Evolutionary conservation across 148 eudicot species (phyloP).

Genomic region (Persicaria tinctoria): DNA sequence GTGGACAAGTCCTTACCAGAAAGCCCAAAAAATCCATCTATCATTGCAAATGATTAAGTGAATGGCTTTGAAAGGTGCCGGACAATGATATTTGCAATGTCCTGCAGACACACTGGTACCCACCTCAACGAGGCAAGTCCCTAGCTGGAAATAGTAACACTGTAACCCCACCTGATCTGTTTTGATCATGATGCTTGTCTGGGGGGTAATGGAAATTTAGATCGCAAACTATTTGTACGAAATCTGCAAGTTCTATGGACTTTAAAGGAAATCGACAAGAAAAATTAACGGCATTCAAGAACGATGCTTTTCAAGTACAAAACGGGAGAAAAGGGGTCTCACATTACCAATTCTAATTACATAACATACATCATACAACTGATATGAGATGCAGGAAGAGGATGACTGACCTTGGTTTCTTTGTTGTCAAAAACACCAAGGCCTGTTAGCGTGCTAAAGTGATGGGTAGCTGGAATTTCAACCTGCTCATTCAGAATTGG

Average conservation of each 20-base stretch:
- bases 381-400: not conserved
- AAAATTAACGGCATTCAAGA: not conserved
- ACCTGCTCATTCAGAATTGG: not conserved
- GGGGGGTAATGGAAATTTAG: not conserved
- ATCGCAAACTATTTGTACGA: not conserved
- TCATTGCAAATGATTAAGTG: constrained; percentile 10
- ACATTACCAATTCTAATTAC: not conserved
- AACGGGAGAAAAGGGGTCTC: not conserved
- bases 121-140: not conserved
- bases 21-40: not conserved
- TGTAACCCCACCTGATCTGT: not conserved
- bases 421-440: not conserved
- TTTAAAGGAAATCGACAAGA: not conserved
- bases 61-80: not conserved
- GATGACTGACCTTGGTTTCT: not conserved
- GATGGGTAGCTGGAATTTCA: not conserved
- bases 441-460: no score
- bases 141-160: constrained; percentile 2
- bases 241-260: not conserved
- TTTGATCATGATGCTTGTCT: not conserved
- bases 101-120: not conserved
- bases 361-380: not conserved
- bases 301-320: not conserved
- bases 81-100: not conserved
- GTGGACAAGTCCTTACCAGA: constrained; percentile 7